Percentiles rank a stretch among this genome's conserved stretches.
These are phyloP conservation scores for Geosmithia morbida DNA, from an alignment of 2,329 filamentous ascomycete species.

Conservation along the genomic window DNA sequence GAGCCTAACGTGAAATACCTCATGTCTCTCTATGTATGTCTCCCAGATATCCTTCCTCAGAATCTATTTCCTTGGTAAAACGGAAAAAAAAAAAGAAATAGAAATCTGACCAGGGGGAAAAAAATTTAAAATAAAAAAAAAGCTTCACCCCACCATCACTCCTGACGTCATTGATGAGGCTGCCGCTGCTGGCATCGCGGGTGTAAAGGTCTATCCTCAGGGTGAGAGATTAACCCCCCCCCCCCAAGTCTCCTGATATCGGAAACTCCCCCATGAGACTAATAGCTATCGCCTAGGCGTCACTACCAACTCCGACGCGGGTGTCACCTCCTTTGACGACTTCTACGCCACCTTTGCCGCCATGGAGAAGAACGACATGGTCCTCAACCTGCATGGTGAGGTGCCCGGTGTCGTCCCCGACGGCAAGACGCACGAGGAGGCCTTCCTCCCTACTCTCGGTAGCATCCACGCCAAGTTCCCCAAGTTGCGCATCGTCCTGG, in stretches of 20 bases:
- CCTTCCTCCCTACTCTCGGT: conserved; percentile 67
- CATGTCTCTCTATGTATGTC: conserved; percentile 51
- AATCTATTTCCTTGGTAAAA: too few relatives aligned
- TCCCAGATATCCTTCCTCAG: not conserved
- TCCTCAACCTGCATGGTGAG: conserved; percentile 93
- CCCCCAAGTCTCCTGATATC: not conserved
- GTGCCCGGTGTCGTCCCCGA: conserved; percentile 39
- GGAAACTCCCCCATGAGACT: not conserved
- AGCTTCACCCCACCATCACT: conserved; percentile 46
- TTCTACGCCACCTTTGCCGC: conserved; percentile 75
- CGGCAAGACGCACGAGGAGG: conserved; percentile 27
- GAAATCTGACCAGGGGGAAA: too few relatives aligned
- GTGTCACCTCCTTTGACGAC: conserved; percentile 52
- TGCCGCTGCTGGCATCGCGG: conserved; percentile 53
- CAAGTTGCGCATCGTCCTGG: conserved; percentile 51
- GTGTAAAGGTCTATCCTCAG: conserved; percentile 58
- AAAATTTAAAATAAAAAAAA: too few relatives aligned
- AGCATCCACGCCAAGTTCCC: conserved; percentile 65
- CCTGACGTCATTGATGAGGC: conserved; percentile 60
- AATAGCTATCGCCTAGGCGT: conserved; percentile 24
- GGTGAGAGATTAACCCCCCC: conserved; percentile 8
- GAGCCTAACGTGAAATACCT: conserved; percentile 52
- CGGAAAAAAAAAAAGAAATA: too few relatives aligned
- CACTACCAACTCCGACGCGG: conserved; percentile 53
- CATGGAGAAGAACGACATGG: conserved; percentile 71